Conservation (phyloP, 2,329 filamentous ascomycete genomes). For the Fusarium azukiicola region DNA sequence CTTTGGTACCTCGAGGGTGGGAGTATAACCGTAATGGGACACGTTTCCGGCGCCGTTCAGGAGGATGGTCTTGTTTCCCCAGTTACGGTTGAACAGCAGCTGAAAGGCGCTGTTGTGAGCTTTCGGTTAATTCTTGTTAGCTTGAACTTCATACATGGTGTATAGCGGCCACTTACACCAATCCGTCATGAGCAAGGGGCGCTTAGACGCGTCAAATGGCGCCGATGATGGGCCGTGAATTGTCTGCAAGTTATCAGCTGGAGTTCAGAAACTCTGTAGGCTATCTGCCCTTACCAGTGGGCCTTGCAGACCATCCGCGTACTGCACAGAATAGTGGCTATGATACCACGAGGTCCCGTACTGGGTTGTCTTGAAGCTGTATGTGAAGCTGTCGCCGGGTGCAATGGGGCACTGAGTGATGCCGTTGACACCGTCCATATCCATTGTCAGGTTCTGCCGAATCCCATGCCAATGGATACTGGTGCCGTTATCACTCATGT, state of each 20-base stretch:
- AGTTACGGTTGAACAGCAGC: slow-evolving; percentile 18
- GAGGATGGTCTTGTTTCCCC: slow-evolving; percentile 46
- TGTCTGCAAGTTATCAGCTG: slow-evolving; percentile 30
- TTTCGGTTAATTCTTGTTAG: not conserved
- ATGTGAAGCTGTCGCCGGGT: slow-evolving; percentile 42
- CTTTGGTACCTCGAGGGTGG: slow-evolving; percentile 17
- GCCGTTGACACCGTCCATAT: slow-evolving; percentile 52
- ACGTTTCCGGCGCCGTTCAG: slow-evolving; percentile 46
- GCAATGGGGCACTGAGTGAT: slow-evolving; percentile 50
- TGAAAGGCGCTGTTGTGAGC: slow-evolving; percentile 45
- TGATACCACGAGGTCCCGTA: slow-evolving; percentile 53
- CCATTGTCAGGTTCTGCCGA: slow-evolving; percentile 43
- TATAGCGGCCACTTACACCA: slow-evolving; percentile 36
- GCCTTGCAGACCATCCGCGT: slow-evolving; percentile 48
- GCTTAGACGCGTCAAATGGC: slow-evolving; percentile 42
- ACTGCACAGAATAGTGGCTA: slow-evolving; percentile 50
- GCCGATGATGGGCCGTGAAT: slow-evolving; percentile 48
- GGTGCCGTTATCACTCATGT: slow-evolving; percentile 43
- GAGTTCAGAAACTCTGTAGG: not conserved
- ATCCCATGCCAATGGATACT: slow-evolving; percentile 52
- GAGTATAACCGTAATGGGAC: slow-evolving; percentile 31
- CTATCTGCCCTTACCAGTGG: slow-evolving; percentile 37
- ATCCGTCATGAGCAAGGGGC: slow-evolving; percentile 42
- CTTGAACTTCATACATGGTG: not conserved
- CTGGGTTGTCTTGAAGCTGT: slow-evolving; percentile 43